Evolutionary conservation across 2,329 filamentous ascomycete species (phyloP).

Genomic region (Fusarium verticillioides): DNA sequence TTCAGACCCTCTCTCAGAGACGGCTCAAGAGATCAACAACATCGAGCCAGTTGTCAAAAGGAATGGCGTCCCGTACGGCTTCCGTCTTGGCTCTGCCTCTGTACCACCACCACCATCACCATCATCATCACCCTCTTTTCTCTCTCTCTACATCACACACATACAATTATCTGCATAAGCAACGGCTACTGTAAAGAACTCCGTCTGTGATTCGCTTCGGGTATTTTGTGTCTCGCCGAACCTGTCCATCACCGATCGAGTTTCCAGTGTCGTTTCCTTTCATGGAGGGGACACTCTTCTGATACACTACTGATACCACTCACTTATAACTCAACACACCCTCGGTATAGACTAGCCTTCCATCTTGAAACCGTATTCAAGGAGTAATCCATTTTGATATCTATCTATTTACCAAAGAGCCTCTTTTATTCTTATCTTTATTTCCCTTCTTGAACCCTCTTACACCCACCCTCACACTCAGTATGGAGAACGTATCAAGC

Average conservation of each 20-base stretch:
- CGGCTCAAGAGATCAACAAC: background rate
- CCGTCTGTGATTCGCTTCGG: constrained; percentile 18
- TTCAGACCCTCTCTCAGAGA: background rate
- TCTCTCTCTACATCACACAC: background rate
- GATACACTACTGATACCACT: constrained; percentile 34
- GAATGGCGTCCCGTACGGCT: constrained; percentile 20
- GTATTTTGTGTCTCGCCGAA: constrained; percentile 14
- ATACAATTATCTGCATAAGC: background rate
- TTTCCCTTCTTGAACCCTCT: constrained; percentile 1
- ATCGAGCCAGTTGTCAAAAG: constrained; percentile 15
- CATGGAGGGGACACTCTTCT: constrained; percentile 18
- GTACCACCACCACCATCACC: background rate
- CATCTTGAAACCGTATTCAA: constrained; percentile 7
- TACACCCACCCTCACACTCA: background rate
- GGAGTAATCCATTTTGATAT: background rate
- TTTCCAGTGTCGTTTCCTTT: constrained; percentile 14
- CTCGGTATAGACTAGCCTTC: constrained; percentile 1
- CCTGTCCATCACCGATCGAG: constrained; percentile 13
- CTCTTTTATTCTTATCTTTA: background rate
- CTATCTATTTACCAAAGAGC: constrained; percentile 15
- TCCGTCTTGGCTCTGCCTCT: constrained; percentile 1
- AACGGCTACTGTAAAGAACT: background rate
- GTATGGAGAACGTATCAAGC: constrained; percentile 39
- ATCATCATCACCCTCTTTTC: background rate
- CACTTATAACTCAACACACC: constrained; percentile 31